Base-by-base conservation (phyloP, 1,284 basidiomycete species). In the Ceratobasidium sp. region DNA sequence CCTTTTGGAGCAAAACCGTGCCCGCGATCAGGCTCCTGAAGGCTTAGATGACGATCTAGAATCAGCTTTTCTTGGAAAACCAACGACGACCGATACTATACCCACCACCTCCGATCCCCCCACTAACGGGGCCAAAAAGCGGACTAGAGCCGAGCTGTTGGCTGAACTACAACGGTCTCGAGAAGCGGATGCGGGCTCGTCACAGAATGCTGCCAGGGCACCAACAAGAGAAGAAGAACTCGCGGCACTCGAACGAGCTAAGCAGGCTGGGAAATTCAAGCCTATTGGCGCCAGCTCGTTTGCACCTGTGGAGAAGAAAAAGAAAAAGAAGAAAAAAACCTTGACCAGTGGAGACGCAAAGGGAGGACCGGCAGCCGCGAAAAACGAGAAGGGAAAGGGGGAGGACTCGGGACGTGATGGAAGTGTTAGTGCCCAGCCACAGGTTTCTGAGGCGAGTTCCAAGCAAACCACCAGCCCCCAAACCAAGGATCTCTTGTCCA, bases 1-100 rank as follows among this genome's bases (percentile, higher is more conserved):
- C 0, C 88, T 97, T 3, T 87, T 98, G 8, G 94, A 96, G 81
- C 93, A 95, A 81, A 92, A 94, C 80, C 94, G 91, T 84, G 93
- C 94, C 0, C 89, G 89, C 16, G 85, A 87, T 57, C 84, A 87
- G 27, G 88, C 87, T 2, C 90, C 88, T 23, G 90, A 92, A 75
- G 92, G 93, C 76, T 33, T 80, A 12, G 92, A 93, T 78, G 93
- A 93, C 33, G 89, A 90, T 33, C 90, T 98, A 50, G 96, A 98
- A 81, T 87, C 88, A 76, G 92, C 89, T 0, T 96, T 91, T 83
- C 82, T 83, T 8, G 88, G 90, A 78, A 55, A 65, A 12, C 83
- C 83, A 64, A 70, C 80, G 78, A 38, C 78, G 83, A 18, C 66
- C 23, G 33, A 50, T 5, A 64, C 7, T 3, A 79, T 81, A 30